A percentile compares a stretch with the other conserved stretches of the same genome.
Conservation (phyloP, 2,329 filamentous ascomycete species). For the Sarocladiaceae sp. region DNA sequence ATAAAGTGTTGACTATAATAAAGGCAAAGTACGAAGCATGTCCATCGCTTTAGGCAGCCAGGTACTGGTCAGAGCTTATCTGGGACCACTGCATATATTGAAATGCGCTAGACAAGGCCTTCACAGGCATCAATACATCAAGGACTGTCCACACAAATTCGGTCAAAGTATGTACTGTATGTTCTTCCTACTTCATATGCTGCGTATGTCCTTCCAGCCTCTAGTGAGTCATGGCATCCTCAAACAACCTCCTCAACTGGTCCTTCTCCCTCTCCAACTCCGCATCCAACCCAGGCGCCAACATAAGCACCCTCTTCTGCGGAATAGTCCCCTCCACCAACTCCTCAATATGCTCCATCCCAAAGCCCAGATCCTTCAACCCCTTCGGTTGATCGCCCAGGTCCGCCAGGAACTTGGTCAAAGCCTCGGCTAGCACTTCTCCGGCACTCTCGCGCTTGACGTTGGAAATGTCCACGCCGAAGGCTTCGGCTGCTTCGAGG, state of each 20-base stretch:
- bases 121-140: no score
- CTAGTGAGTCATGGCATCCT: conserved; percentile 46
- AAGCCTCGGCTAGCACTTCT: conserved; percentile 78
- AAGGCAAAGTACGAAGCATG: no score
- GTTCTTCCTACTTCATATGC: conserved; percentile 5
- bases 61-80: no score
- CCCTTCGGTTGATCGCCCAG: conserved; percentile 90
- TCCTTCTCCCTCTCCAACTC: conserved; percentile 68
- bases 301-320: conserved; percentile 83
- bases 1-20: no score
- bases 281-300: conserved; percentile 75
- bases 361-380: conserved; percentile 79
- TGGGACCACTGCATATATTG: no score
- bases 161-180: background rate
- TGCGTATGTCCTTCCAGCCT: background rate
- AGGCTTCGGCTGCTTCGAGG: conserved; percentile 80
- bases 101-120: no score
- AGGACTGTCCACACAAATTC: no score
- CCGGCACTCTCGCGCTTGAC: conserved; percentile 89
- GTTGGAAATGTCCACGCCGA: conserved; percentile 83
- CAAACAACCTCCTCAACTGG: conserved; percentile 66
- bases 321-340: conserved; percentile 94
- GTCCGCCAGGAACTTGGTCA: conserved; percentile 74
- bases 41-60: no score
- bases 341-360: conserved; percentile 67